These are phyloP conservation scores for Claviceps sp. DNA, from an alignment of 2,329 filamentous ascomycete genomes.

Conservation along the genomic window DNA sequence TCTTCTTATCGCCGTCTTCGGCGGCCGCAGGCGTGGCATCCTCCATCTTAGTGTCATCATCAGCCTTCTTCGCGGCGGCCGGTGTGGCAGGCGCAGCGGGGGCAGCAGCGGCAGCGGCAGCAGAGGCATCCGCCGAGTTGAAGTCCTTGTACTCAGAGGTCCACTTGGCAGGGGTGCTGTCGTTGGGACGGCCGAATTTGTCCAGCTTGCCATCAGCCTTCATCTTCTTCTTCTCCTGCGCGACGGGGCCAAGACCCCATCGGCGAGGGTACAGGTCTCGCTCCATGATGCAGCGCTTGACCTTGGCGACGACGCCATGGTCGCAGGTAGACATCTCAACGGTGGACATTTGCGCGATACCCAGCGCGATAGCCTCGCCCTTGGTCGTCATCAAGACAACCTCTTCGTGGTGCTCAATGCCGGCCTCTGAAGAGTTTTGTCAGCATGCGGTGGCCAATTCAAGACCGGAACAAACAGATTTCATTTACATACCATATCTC, in stretches of 20 bases:
- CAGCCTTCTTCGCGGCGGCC: constrained; percentile 15
- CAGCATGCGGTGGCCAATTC: constrained; percentile 7
- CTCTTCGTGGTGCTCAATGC: constrained; percentile 90
- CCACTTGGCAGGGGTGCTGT: constrained; percentile 89
- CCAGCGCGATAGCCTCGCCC: constrained; percentile 93
- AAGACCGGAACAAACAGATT: too few species aligned
- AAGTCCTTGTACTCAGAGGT: constrained; percentile 87
- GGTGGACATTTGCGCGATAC: constrained; percentile 94
- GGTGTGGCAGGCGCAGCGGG: constrained; percentile 16
- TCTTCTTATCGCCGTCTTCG: constrained; percentile 46
- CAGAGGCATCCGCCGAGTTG: constrained; percentile 39
- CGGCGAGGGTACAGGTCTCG: constrained; percentile 90
- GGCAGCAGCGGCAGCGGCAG: constrained; percentile 30
- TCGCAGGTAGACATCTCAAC: constrained; percentile 95
- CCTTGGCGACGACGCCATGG: constrained; percentile 94
- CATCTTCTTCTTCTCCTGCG: constrained; percentile 98
- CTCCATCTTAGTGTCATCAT: constrained; percentile 24
- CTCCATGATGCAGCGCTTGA: constrained; percentile 99
- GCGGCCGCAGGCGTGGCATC: constrained; percentile 20
- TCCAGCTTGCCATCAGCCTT: constrained; percentile 96
- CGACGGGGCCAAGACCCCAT: constrained; percentile 92
- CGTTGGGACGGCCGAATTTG: constrained; percentile 90
- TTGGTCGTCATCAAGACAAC: constrained; percentile 98
- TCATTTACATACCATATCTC: constrained; percentile 56
- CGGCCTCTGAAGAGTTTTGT: constrained; percentile 46